Base-by-base conservation (phyloP, 345 rosid species). In the Psidium guajava region DNA sequence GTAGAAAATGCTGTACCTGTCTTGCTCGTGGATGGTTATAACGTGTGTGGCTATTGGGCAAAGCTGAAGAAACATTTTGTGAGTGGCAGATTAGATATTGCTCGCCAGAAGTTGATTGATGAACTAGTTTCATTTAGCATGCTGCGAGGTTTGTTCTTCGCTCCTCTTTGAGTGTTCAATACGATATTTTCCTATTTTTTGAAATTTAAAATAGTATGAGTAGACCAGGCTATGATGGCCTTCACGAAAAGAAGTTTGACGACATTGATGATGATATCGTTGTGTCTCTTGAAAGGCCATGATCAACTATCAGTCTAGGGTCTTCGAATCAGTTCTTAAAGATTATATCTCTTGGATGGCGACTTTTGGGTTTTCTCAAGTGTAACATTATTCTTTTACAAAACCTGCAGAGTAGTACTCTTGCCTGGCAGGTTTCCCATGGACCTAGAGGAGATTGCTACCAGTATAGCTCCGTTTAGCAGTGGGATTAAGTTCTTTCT, bases 11-110 rank as follows among this genome's bases (percentile, higher is more conserved):
- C 93, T n/a, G 91, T 92, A 82, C 99, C 99, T 6, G 98, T 96
- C 77, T 89, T 96, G 93, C 99, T 96, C 20, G 98, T 96, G 89
- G 99, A 96, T 84, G 99, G 99, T 84, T 97, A 97, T 88, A 97
- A 97, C 88, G 96, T 97, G 44, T 97, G 99, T 89, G 98, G 99
- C 77, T 95, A 92, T 86, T 97, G 99, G 99, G 55, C 88, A 56
- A 97, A 97, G 89, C 89, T 97, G 86, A 97, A 94, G 94, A 95
- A 95, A 85, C 96, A 95, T 92, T 97, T 97, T 87, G 74, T 92
- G 90, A 90, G 88, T 49, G 99, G 97, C 77, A 94, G 97, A 86
- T 93, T 97, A 87, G 97, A 93, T 82, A 84, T 93, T 86, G 98
- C 99, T 85, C 97, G 98, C 32, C 98, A 92, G 86, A 93, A 94